Base-by-base conservation (phyloP, 2,329 filamentous ascomycete species). In the Didymella pinodella region DNA sequence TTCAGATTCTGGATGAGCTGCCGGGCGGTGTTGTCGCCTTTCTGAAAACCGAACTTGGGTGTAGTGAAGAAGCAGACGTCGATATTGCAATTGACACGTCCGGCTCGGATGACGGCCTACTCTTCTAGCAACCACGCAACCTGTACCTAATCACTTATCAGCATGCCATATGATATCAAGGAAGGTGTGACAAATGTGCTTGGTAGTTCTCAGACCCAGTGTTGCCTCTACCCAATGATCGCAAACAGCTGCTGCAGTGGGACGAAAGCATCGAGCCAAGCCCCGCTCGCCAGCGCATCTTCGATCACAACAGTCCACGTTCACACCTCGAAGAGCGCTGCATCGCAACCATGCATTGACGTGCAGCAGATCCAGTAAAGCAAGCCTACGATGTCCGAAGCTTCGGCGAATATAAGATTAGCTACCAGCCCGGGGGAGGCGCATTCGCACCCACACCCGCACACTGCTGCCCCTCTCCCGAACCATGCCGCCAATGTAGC, bases 1-100 rank as follows among this genome's bases (percentile, higher is more conserved):
- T 94, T 49, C 90, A 95, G 68, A 84, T 87, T 18, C 76, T 91
- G 7, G 88, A 90, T 34, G 73, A 75, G 57, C 43, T 66, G 22
- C 58, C 67, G 8, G 69, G 69, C 20, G 75, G 76, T 8, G 46
- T 78, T 28, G 66, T 69, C 28, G 54, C 63, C 29, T 77, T 77
- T 71, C 38, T 78, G 59, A 58, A 57, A 50, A 47, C 54, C 10
- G 54, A 69, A 59, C 64, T 77, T 22, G 51, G 54, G 18, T 36
- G 43, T n/a, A 28, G 31, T 32, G 50, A 53, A 31, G 58, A 46
- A 50, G 47, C 58, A 48, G 40, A 47, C 12, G 59, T 20, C 36
- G 47, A 47, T 34, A 54, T 36, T 36, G 32, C 40, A 40, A 54
- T 56, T 10, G 40, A 48, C 18, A 56, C 18, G 18, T 36, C 52